Evolutionary conservation across 108 stramenopile genomes (phyloP), one percentile per base, ranked within the genome.

Genomic region (Epithemia pelagica): DNA sequence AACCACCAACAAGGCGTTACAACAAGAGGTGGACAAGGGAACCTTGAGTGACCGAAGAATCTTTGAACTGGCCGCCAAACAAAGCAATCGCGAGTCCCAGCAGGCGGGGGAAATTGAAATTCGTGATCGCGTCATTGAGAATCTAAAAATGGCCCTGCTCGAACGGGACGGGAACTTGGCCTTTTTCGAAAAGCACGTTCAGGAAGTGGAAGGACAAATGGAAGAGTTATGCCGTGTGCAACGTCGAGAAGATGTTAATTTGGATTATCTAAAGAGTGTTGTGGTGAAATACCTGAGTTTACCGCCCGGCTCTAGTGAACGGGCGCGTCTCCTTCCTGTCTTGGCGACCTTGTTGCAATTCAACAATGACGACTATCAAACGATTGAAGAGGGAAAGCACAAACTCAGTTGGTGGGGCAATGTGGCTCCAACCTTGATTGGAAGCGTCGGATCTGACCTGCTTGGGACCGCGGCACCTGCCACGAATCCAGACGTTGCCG

Each of bases 181-280:
- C 0, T 67, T 71, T 21, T 82, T 86, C 0, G 91, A 95, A 69
- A 72, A 79, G 26, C 73, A 71, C 0, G 77, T 81, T 1, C 74
- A 80, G n/a, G 72, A 89, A 68, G 78, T 71, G 54, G 86, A 89
- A 64, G 72, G 65, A 33, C 86, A 92, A 66, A 82, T 91, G 3
- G 88, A 90, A 64, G 86, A 90, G 51, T 71, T 91, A 18, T 76
- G 86, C 52, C 85, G 89, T 32, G 74, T 89, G 26, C 78, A 82
- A 33, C 78, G 94, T 56, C 74, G 91, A 22, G 90, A 95, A 71
- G 89, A 90, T 66, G 86, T 95, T 10, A 92, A 95, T 61, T 71
- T 95, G 76, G 94, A 95, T 63, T 95, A 95, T 66, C 66, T 95
- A 51, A 95, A 95, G 69, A 86, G 89, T 66, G 87, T 88, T 57